Evolutionary conservation across 164 flowering plant genomes (phyloP).

Genomic region (Magnolia changhungtana): DNA sequence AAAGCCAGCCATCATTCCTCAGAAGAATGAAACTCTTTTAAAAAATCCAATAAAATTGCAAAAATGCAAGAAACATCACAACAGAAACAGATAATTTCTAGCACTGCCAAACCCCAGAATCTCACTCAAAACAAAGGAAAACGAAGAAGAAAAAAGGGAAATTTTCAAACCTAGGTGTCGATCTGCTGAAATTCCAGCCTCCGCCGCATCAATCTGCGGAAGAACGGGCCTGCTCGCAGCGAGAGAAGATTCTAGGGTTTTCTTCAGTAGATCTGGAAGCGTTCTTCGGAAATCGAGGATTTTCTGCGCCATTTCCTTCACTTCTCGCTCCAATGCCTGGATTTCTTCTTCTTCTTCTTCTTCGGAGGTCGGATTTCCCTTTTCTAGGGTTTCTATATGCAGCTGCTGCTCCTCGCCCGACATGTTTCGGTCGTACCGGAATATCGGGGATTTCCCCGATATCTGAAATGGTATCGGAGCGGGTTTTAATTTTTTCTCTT

Average conservation of each 20-base stretch:
- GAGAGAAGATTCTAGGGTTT: conserved; percentile 8
- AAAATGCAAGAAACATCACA: not conserved
- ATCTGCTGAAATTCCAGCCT: not conserved
- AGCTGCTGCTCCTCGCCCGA: not conserved
- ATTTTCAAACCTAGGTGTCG: not conserved
- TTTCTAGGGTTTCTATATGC: conserved; percentile 1
- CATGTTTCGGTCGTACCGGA: conserved; percentile 1
- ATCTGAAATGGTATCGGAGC: not conserved
- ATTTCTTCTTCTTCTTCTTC: not conserved
- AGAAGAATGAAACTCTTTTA: no score
- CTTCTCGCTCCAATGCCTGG: not conserved
- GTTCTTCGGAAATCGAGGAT: conserved; percentile 1
- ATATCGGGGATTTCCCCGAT: not conserved
- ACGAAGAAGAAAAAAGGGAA: no score
- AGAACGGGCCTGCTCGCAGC: not conserved
- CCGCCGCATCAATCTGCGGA: not conserved
- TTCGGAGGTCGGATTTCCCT: not conserved
- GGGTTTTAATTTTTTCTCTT: not conserved
- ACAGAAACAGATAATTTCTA: no score
- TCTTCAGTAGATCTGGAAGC: not conserved
- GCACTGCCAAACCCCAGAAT: not conserved
- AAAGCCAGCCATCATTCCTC: no score
- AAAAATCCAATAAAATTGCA: no score
- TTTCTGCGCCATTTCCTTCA: conserved; percentile 1
- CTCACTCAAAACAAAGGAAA: not conserved